Evolutionary conservation across 306 rosid species (phyloP), one percentile per base, ranked within the genome.

Genomic region (Castanopsis chinensis): DNA sequence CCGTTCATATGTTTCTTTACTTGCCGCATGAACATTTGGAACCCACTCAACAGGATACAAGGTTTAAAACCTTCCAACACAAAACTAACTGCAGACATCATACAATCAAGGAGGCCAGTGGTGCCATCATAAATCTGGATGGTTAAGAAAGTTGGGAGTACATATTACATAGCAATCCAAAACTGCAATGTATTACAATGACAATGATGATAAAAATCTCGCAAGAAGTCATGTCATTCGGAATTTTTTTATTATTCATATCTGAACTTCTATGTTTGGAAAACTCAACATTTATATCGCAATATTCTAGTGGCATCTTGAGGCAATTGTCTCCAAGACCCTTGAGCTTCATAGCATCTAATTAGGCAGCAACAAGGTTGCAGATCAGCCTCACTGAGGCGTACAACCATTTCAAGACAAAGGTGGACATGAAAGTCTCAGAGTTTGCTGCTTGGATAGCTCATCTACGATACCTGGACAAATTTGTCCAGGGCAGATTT

Each of bases 401-500:
- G 18, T 20, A 21, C 5, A 76, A 57, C 49, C 53, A 32, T 49
- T n/a, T 83, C 75, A 78, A 43, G 78, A 30, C 30, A 73, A 69
- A 70, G 76, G 77, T 73, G 83, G 32, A 23, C 57, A 15, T 37
- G 64, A 59, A 76, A 79, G 83, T 64, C 76, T 55, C 51, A 68
- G 51, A 82, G 73, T 49, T 84, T 64, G 74, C 76, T 45, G 73
- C 65, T 55, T 72, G 19, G 7, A 63, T 54, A 37, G 28, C 25
- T 49, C 23, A 33, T 6, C 74, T 83, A 87, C 76, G 89, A 81
- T 67, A 74, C 82, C 74, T 85, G 92, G 51, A 91, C 82, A 65
- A 91, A 92, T 81, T 92, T 91, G 82, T 91, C 87, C 78, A 92
- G 71, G 55, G 92, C 90, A 76, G 99, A 92, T n/a, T 84, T 89